Conservation (phyloP, 495 filamentous ascomycete species). For the Arthonia radiata region DNA sequence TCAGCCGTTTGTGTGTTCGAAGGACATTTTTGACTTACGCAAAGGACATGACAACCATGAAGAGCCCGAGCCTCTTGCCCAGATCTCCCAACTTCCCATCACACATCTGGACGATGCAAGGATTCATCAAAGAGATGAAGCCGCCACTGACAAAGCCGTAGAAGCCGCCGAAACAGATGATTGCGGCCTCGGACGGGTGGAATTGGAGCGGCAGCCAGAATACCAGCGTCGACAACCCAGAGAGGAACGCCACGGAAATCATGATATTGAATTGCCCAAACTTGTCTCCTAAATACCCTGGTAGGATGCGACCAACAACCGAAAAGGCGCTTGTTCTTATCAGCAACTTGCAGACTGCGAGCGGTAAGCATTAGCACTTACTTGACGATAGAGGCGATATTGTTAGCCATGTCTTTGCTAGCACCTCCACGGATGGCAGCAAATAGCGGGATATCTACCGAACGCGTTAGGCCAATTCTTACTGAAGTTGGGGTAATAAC, state of each 20-base stretch:
- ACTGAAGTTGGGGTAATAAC: no score
- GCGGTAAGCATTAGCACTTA: neutral
- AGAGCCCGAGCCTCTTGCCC: conserved; percentile 1
- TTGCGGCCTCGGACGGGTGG: conserved; percentile 1
- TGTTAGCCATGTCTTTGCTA: conserved; percentile 1
- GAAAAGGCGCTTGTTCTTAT: conserved; percentile 2
- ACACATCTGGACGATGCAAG: neutral
- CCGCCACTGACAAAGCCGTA: conserved; percentile 4
- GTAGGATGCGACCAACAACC: conserved; percentile 3
- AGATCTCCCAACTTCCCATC: conserved; percentile 1
- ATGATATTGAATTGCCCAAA: conserved; percentile 4
- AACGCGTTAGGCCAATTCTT: no score
- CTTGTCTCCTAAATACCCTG: conserved; percentile 1
- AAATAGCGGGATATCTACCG: no score
- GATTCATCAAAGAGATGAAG: conserved; percentile 2
- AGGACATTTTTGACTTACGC: no score
- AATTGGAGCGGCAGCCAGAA: conserved; percentile 3
- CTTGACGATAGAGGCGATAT: conserved; percentile 2
- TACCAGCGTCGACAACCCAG: conserved; percentile 1
- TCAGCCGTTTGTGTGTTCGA: no score
- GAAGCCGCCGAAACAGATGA: conserved; percentile 1
- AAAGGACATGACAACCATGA: conserved; percentile 1
- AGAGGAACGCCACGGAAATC: conserved; percentile 1
- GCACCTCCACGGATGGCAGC: no score
- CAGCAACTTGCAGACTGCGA: no score